Evolutionary conservation across 148 eudicot species (phyloP), one percentile per base, ranked within the genome.

Genomic region (Beta vulgaris): DNA sequence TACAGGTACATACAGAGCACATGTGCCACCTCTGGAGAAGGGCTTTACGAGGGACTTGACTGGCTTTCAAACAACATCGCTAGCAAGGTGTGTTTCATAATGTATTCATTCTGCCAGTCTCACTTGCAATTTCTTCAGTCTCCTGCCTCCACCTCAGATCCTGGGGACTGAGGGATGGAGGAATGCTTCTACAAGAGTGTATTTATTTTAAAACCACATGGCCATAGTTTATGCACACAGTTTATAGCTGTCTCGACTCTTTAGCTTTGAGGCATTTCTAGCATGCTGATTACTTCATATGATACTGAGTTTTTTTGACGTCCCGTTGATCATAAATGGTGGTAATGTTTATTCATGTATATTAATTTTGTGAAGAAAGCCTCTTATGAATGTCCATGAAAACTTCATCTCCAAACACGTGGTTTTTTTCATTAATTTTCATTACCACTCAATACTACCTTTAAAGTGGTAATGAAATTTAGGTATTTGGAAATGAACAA

Each of bases 51-150:
- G 75, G 82, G 82, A 28, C 57, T 79, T 43, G 82, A 79, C 78
- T 79, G 82, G 82, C 82, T 79, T 69, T 79, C 82, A 49, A 79
- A 79, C 78, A 79, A 79, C 74, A 79, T 79, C 49, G 82, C 82
- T 74, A 74, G 78, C 78, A 79, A 79, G 82, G 82, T 79, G 43
- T 7, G 75, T 73, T 64, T 18, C 67, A 21, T 51, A 1, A 6
- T 51, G 57, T 51, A 25, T 19, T 51, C 11, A 51, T 21, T n/a
- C 26, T 51, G 25, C 10, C 2, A 1, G 10, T 43, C 57, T 51
- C 25, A 21, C 26, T 21, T 51, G 57, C 25, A 51, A 7, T 51
- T 25, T 2, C 26, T 51, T 9, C 57, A 6, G 0, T 25, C 25
- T 51, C 57, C 53, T 16, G 53, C 53, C 8, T 21, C 29, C 26